Conservation (phyloP, 2,329 filamentous ascomycete species). For the Exophiala bonariae region DNA sequence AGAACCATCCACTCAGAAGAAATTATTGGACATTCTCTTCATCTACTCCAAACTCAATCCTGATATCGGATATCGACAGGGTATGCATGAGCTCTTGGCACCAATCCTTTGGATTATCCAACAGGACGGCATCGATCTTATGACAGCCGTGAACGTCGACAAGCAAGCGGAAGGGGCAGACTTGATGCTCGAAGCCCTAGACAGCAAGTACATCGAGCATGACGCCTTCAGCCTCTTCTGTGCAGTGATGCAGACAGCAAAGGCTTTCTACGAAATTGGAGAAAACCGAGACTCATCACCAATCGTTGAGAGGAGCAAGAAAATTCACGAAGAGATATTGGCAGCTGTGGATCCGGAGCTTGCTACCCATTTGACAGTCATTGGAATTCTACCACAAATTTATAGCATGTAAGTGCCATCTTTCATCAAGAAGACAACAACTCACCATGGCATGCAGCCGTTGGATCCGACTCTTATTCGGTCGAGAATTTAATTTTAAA, state of each 20-base stretch:
- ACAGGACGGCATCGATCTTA: conserved; percentile 70
- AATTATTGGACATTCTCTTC: conserved; percentile 87
- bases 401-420: conserved; percentile 74
- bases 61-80: conserved; percentile 87
- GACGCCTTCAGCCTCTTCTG: conserved; percentile 87
- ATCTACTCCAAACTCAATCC: conserved; percentile 93
- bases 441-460: conserved; percentile 54
- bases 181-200: conserved; percentile 65
- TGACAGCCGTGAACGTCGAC: conserved; percentile 35
- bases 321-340: conserved; percentile 81
- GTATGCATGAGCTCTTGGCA: conserved; percentile 95
- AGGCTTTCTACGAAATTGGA: conserved; percentile 79
- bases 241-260: conserved; percentile 82
- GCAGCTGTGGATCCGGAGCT: conserved; percentile 80
- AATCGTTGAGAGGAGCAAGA: conserved; percentile 82
- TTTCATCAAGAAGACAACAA: background rate
- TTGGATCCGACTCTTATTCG: conserved; percentile 91
- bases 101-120: conserved; percentile 84
- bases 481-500: conserved; percentile 87
- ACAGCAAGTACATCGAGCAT: conserved; percentile 77
- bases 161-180: conserved; percentile 42
- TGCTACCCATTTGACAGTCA: conserved; percentile 72
- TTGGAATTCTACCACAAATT: conserved; percentile 93
- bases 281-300: conserved; percentile 56
- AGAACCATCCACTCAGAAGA: conserved; percentile 71